Evolutionary conservation across 345 rosid species (phyloP).

Genomic region (Euphorbia tirucalli): DNA sequence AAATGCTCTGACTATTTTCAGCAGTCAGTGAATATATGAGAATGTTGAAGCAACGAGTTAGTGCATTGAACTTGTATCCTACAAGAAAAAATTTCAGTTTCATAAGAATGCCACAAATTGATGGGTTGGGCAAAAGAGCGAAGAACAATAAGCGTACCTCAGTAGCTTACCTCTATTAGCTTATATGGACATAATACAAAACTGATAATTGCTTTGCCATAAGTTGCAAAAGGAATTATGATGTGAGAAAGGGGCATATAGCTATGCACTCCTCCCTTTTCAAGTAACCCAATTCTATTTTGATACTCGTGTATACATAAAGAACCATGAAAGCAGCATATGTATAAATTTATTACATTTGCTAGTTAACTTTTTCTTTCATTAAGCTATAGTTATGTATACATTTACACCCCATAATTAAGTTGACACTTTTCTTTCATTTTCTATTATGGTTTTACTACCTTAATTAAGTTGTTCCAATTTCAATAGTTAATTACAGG

Average conservation of each 20-base stretch:
- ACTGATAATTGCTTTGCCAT: slow-evolving; percentile 86
- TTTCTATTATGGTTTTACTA: too few species aligned
- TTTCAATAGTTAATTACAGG: too few species aligned
- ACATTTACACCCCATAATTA: too few species aligned
- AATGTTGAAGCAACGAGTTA: slow-evolving; percentile 60
- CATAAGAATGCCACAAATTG: slow-evolving; percentile 25
- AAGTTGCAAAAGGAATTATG: slow-evolving; percentile 90
- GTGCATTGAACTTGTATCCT: slow-evolving; percentile 98
- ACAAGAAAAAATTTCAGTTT: slow-evolving; percentile 61
- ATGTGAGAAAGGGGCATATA: slow-evolving; percentile 51
- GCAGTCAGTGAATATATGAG: slow-evolving; percentile 51
- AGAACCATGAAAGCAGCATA: too few species aligned
- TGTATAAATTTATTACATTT: too few species aligned
- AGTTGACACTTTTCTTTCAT: too few species aligned
- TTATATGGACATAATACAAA: slow-evolving; percentile 83
- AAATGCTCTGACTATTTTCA: slow-evolving; percentile 75
- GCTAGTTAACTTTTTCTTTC: too few species aligned
- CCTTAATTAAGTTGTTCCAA: too few species aligned
- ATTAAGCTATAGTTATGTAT: too few species aligned
- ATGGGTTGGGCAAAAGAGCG: slow-evolving; percentile 6
- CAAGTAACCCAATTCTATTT: too few species aligned
- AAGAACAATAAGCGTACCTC: neutral
- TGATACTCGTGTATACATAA: too few species aligned
- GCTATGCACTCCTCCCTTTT: slow-evolving; percentile 56
- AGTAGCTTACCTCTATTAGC: slow-evolving; percentile 63